Conservation (phyloP, 441 rosid species). For the Brassica hybrid region DNA sequence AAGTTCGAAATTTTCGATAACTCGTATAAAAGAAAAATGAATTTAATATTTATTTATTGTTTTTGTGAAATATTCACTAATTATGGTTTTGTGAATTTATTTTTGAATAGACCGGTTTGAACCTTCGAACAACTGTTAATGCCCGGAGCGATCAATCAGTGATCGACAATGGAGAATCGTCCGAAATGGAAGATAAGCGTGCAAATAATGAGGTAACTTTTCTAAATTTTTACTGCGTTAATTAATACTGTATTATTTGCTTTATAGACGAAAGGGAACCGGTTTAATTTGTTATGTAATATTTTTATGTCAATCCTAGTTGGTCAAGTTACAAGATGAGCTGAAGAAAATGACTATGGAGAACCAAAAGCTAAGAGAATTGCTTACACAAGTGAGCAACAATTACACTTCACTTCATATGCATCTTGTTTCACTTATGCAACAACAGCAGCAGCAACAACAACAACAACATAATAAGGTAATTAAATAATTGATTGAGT, state of each 20-base stretch:
- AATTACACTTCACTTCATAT: constrained; percentile 69
- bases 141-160: constrained; percentile 80
- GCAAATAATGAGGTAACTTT: constrained; percentile 62
- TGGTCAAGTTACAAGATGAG: constrained; percentile 64
- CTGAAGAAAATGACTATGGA: constrained; percentile 70
- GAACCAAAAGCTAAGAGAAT: constrained; percentile 68
- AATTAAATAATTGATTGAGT: neutral
- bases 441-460: constrained; percentile 61
- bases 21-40: neutral
- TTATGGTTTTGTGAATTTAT: neutral
- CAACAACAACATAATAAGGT: constrained; percentile 39
- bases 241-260: neutral
- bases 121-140: constrained; percentile 71
- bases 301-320: constrained; percentile 37
- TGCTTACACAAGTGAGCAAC: constrained; percentile 71
- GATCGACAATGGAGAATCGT: constrained; percentile 76
- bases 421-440: constrained; percentile 72
- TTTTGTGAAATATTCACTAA: neutral
- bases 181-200: constrained; percentile 61
- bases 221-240: neutral
- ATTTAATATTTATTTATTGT: too few relatives aligned
- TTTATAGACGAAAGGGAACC: neutral
- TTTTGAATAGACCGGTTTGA: constrained; percentile 68
- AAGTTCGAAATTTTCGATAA: constrained; percentile 34
- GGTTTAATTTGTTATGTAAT: neutral